Conservation (phyloP, 495 filamentous ascomycete genomes). For the Terfezia boudieri region DNA sequence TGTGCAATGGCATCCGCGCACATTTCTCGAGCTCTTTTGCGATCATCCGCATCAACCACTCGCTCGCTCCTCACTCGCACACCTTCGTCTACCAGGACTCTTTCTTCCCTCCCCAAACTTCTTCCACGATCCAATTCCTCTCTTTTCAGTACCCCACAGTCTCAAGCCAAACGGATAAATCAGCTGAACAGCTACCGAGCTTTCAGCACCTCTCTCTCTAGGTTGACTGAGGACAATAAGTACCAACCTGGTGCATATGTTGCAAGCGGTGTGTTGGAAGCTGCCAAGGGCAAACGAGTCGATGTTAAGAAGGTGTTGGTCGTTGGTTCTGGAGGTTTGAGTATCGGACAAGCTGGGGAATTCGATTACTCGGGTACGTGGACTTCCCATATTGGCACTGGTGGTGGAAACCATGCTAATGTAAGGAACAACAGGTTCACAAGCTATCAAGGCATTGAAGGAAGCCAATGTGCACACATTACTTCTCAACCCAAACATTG, state of each 20-base stretch:
- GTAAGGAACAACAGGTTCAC: slow-evolving; percentile 40
- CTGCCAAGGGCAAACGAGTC: slow-evolving; percentile 45
- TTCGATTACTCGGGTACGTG: slow-evolving; percentile 88
- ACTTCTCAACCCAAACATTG: slow-evolving; percentile 96
- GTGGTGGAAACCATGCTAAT: not conserved
- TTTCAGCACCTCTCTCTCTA: not conserved
- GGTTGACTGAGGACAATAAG: slow-evolving; percentile 10
- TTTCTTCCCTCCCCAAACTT: slow-evolving; percentile 15
- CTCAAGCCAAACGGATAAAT: not conserved
- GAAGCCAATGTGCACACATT: slow-evolving; percentile 91
- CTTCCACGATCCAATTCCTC: slow-evolving; percentile 1
- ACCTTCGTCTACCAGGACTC: slow-evolving; percentile 4
- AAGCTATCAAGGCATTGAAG: slow-evolving; percentile 89
- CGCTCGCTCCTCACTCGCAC: not conserved
- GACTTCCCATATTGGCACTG: slow-evolving; percentile 12
- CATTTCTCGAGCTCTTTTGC: not conserved
- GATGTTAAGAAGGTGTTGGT: slow-evolving; percentile 98
- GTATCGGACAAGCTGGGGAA: slow-evolving; percentile 95
- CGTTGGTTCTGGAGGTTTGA: slow-evolving; percentile 83
- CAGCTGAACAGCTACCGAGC: not conserved
- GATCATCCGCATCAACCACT: not conserved
- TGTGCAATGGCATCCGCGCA: not conserved
- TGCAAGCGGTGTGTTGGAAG: slow-evolving; percentile 21
- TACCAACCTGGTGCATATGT: slow-evolving; percentile 16
- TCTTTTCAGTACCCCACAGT: slow-evolving; percentile 4